phyloP scores from a whole-genome alignment of 495 filamentous ascomycete species.

The Podospora australis region DNA sequence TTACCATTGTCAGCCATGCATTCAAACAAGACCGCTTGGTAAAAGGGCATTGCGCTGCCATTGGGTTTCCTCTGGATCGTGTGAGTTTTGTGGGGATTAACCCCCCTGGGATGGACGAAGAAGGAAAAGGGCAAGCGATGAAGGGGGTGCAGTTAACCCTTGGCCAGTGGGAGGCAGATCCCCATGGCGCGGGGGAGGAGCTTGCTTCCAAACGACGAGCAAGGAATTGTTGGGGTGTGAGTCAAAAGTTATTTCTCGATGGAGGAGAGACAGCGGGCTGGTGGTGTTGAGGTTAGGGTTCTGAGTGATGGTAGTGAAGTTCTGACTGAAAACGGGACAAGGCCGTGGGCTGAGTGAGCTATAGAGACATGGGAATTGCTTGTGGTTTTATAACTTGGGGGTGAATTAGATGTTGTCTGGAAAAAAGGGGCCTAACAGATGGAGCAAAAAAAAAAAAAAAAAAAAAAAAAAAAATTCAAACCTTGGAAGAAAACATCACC shows the following conservation, averaged over 20 bases:
- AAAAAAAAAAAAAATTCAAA: neutral
- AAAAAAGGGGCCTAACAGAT: no score
- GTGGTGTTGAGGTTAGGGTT: constrained; percentile 25
- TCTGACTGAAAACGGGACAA: constrained; percentile 25
- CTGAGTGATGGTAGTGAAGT: constrained; percentile 25
- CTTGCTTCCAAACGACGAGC: constrained; percentile 41
- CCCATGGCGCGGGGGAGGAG: constrained; percentile 38
- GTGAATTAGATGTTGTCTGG: no score
- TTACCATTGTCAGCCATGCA: constrained; percentile 67
- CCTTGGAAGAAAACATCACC: no score
- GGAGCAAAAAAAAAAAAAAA: no score
- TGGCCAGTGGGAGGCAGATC: constrained; percentile 44
- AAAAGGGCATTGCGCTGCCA: constrained; percentile 58
- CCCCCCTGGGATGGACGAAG: constrained; percentile 47
- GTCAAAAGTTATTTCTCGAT: constrained; percentile 32
- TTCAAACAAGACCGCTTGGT: constrained; percentile 68
- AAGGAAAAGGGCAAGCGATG: constrained; percentile 35
- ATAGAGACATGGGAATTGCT: neutral
- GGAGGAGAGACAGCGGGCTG: constrained; percentile 30
- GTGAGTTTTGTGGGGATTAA: constrained; percentile 61
- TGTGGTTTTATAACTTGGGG: no score
- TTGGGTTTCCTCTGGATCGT: constrained; percentile 46
- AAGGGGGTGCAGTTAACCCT: constrained; percentile 34
- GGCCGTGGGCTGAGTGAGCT: constrained; percentile 25
- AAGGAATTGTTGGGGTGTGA: constrained; percentile 43